These are phyloP conservation scores for Talaromyces ruber DNA, from an alignment of 495 filamentous ascomycete species.

Conservation along the genomic window DNA sequence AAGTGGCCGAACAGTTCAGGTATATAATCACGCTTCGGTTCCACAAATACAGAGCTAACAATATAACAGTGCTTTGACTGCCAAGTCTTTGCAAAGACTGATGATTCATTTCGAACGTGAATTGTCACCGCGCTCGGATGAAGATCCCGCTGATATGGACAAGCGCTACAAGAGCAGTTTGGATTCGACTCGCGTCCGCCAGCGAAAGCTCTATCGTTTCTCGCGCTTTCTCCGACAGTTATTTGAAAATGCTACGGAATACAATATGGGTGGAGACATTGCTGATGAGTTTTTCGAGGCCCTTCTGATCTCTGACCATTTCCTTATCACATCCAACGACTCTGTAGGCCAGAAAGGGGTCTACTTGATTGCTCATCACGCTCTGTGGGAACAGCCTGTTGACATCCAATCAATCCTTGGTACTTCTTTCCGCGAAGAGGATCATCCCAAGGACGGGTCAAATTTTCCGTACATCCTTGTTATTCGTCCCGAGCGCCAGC, in stretches of 20 bases:
- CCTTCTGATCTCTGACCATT: conserved; percentile 78
- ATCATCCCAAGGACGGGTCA: conserved; percentile 57
- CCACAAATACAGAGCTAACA: conserved; percentile 14
- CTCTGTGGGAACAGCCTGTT: conserved; percentile 59
- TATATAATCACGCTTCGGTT: conserved; percentile 12
- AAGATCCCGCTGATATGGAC: conserved; percentile 81
- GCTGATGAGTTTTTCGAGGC: conserved; percentile 69
- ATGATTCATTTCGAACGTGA: conserved; percentile 89
- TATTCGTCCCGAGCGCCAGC: conserved; percentile 67
- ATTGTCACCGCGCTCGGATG: conserved; percentile 70
- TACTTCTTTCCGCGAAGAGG: conserved; percentile 77
- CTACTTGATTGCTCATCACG: conserved; percentile 77
- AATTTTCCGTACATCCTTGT: conserved; percentile 73
- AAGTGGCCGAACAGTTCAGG: conserved; percentile 98
- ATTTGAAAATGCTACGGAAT: conserved; percentile 94
- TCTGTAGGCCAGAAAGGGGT: conserved; percentile 60
- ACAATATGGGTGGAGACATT: conserved; percentile 60
- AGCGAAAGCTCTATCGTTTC: conserved; percentile 81
- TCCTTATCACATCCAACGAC: conserved; percentile 55
- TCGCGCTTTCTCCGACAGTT: conserved; percentile 79
- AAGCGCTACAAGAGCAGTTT: conserved; percentile 92
- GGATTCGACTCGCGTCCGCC: conserved; percentile 90
- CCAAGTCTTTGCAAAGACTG: conserved; percentile 78
- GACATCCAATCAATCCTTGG: conserved; percentile 80
- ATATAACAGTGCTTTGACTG: conserved; percentile 63